A percentile compares a stretch with the other conserved stretches of the same genome.
phyloP scores from a whole-genome alignment of 768 basidiomycete species.

The Grammothele lineata region DNA sequence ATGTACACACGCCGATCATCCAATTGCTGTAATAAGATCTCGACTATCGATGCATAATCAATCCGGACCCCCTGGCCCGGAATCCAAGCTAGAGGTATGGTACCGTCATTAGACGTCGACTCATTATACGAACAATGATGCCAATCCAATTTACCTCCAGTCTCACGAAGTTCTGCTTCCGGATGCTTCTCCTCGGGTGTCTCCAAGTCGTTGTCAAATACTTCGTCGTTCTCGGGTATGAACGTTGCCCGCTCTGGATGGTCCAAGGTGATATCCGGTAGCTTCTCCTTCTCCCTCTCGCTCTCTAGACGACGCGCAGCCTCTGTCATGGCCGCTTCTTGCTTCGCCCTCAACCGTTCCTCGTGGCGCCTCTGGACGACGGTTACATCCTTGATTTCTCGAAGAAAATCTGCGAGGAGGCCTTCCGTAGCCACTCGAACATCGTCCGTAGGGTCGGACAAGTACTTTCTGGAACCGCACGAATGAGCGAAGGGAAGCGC shows the following conservation, averaged over 20 bases:
- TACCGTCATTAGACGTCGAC: no score
- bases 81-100: conserved; percentile 60
- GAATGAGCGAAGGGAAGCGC: no score
- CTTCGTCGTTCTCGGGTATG: conserved; percentile 45
- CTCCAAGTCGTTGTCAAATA: conserved; percentile 18
- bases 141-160: conserved; percentile 48
- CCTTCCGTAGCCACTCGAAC: conserved; percentile 90
- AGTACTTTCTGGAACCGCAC: conserved; percentile 66
- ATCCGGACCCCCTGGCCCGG: conserved; percentile 93
- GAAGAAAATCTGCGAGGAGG: conserved; percentile 82
- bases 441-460: conserved; percentile 92
- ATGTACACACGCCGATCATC: conserved; percentile 67
- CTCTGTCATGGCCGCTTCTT: conserved; percentile 36
- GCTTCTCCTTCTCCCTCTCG: conserved; percentile 41
- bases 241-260: conserved; percentile 54
- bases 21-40: conserved; percentile 87
- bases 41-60: conserved; percentile 88
- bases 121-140: background rate
- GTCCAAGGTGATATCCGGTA: conserved; percentile 56
- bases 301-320: background rate
- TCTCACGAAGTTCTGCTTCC: conserved; percentile 53
- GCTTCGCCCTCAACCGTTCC: conserved; percentile 44
- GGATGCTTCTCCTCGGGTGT: conserved; percentile 33
- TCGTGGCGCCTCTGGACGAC: conserved; percentile 64
- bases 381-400: conserved; percentile 86